Evolutionary conservation across 768 basidiomycete species (phyloP), one percentile per base, ranked within the genome.

Genomic region (Collybia mongolica): DNA sequence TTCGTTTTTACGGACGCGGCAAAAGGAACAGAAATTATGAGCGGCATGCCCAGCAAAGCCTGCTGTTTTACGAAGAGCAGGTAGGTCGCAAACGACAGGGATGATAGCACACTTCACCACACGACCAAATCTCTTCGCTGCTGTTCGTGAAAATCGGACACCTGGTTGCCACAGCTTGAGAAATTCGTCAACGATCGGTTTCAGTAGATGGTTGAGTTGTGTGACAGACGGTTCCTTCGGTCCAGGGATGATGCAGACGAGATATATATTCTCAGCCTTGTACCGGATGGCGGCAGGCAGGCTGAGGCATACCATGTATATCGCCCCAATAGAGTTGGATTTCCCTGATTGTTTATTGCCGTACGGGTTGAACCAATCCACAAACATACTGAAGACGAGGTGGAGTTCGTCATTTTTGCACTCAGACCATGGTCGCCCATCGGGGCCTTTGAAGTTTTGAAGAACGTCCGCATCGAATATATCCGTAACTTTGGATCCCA

Each of bases 11-110:
- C n/a, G n/a, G n/a, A n/a, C n/a, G 17, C 47, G 26, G 29, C 70
- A 72, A 14, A 60, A 48, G 2, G 63, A 58, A 44, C 71, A 72
- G 51, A 68, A 64, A 18, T 54, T 46, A 3, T 52, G 50, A 0
- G 66, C 53, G 12, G 54, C 15, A n/a, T n/a, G 18, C 5, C 53
- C 52, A 0, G 52, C 56, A 22, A 66, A 55, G 1, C 67, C 68
- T 2, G 60, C 50, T 0, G 64, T 55, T 44, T 66, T 57, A 7
- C 65, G 59, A 14, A 63, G 53, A 0, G 65, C 70, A 1, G 60
- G 66, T 5, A 68, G 47, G 28, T 48, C 47, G 35, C 47, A 48
- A 41, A 48, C 26, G 17, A 48, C 17, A 5, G 22, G 47, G 19
- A 7, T 26, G 35, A 48, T 12, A 11, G 38, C 47, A 7, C 37